Base-by-base conservation (phyloP, 1,284 basidiomycete species). In the Kwoniella shivajii region DNA sequence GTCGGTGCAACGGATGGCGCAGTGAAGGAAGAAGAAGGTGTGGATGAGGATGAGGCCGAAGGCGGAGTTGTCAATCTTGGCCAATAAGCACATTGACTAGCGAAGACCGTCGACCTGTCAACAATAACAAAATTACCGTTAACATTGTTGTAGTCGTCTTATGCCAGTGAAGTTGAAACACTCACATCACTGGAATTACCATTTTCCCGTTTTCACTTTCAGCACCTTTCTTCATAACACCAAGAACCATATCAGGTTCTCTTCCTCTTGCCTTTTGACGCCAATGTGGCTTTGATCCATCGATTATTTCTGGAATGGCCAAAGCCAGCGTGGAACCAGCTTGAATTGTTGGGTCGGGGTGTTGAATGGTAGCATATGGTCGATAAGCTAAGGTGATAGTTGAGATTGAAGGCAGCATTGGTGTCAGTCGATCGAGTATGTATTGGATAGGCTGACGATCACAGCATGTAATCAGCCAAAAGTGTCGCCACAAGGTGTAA, bases 191-290 rank as follows among this genome's bases (percentile, higher is more conserved):
- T 24, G 71, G 64, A 6, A 65, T 44, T 13, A 71, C 38, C 38
- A 57, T 42, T 54, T 60, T 34, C 50, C 31, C 18, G 41, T n/a
- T 49, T 3, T 33, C 50, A 4, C 30, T 37, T 16, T 43, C 43
- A 6, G 46, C 26, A 4, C 59, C 63, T 9, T 57, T 53, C 48
- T 49, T 36, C 30, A 53, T 43, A 24, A 73, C 39, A 2, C 60
- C 63, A 2, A 73, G 62, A 11, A 59, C 63, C 11, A 69, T 39
- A 50, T 73, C 69, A 6, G 71, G 69, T 46, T 68, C 61, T 39
- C 57, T 54, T 0, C 63, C 57, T 20, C 37, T 48, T 1, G 61
- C 33, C 22, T 52, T 58, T 11, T 45, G 50, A 4, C 50, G 57
- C 49, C 53, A 55, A 7, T 53, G 50, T 9, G 65, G 41, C 4